A percentile compares a stretch with the other conserved stretches of the same genome.
These are phyloP conservation scores for Lentinula sp. DNA, from an alignment of 768 basidiomycete genomes.

Conservation along the genomic window DNA sequence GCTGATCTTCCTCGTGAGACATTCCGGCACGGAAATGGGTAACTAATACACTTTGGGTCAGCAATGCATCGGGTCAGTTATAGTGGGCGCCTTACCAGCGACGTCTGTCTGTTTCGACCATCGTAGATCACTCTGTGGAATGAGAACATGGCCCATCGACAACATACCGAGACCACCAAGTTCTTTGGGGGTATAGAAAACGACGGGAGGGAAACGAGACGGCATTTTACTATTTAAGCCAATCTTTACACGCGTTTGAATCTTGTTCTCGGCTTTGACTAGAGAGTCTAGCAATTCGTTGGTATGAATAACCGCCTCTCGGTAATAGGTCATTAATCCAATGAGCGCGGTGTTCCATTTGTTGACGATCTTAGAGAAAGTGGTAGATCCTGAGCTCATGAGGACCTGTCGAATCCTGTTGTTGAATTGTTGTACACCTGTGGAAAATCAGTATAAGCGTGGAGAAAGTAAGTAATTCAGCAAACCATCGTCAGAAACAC, in stretches of 20 bases:
- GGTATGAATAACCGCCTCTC: constrained; percentile 96
- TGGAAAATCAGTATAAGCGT: constrained; percentile 5
- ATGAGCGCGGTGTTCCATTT: constrained; percentile 97
- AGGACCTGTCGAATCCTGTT: constrained; percentile 94
- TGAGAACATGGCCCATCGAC: constrained; percentile 98
- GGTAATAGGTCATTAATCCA: constrained; percentile 96
- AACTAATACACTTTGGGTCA: constrained; percentile 35
- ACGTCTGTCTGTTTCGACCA: constrained; percentile 99
- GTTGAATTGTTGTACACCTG: constrained; percentile 93
- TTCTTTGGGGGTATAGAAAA: constrained; percentile 98
- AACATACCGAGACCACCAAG: constrained; percentile 98
- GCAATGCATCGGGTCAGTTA: not conserved
- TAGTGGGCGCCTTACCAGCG: constrained; percentile 45
- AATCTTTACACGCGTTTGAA: constrained; percentile 99
- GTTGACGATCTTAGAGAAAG: constrained; percentile 98
- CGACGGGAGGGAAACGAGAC: constrained; percentile 94
- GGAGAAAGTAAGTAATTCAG: not conserved
- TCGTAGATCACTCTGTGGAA: constrained; percentile 94
- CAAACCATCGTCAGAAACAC: constrained; percentile 90
- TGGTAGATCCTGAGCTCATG: constrained; percentile 98
- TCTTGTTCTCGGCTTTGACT: constrained; percentile 99
- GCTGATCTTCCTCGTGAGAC: constrained; percentile 91
- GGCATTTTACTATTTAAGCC: constrained; percentile 99
- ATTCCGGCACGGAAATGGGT: constrained; percentile 99
- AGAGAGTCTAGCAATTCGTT: constrained; percentile 93